phyloP scores from a whole-genome alignment of 2,329 filamentous ascomycete species.

The Chaetomium sp. region DNA sequence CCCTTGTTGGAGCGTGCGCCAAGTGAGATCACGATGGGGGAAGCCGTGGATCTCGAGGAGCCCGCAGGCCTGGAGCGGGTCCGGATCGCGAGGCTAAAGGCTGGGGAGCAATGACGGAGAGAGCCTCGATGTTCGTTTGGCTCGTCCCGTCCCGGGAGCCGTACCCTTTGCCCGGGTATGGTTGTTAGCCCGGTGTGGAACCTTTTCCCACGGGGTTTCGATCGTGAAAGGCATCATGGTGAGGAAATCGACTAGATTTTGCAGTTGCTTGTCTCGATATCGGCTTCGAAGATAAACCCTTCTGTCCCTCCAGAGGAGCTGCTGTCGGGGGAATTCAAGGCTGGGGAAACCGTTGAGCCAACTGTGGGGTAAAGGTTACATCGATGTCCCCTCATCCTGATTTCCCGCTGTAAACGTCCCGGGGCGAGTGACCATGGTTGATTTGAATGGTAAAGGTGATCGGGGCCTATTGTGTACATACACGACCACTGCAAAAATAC shows the following conservation, averaged over 20 bases:
- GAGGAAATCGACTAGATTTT: not conserved
- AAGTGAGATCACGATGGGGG: conserved; percentile 47
- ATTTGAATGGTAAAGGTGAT: not conserved
- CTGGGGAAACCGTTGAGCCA: conserved; percentile 27
- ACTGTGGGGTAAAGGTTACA: conserved; percentile 24
- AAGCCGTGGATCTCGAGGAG: conserved; percentile 47
- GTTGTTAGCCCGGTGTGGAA: not conserved
- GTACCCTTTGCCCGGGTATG: conserved; percentile 10
- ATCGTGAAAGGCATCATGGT: not conserved
- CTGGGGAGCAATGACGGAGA: conserved; percentile 15
- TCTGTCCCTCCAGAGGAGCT: not conserved
- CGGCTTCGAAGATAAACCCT: not conserved
- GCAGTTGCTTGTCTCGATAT: not conserved
- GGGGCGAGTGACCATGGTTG: not conserved
- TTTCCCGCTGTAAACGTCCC: not conserved
- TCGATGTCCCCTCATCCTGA: not conserved
- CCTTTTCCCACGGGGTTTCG: not conserved
- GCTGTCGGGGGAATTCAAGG: not conserved
- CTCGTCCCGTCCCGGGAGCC: conserved; percentile 15
- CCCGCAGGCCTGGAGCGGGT: conserved; percentile 47
- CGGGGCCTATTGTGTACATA: not conserved
- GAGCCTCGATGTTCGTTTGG: conserved; percentile 8
- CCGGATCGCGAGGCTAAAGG: conserved; percentile 39
- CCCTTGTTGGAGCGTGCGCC: conserved; percentile 8
- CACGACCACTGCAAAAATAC: not conserved